phyloP scores from a whole-genome alignment of 768 basidiomycete genomes.

The Lactarius sanguifluus region DNA sequence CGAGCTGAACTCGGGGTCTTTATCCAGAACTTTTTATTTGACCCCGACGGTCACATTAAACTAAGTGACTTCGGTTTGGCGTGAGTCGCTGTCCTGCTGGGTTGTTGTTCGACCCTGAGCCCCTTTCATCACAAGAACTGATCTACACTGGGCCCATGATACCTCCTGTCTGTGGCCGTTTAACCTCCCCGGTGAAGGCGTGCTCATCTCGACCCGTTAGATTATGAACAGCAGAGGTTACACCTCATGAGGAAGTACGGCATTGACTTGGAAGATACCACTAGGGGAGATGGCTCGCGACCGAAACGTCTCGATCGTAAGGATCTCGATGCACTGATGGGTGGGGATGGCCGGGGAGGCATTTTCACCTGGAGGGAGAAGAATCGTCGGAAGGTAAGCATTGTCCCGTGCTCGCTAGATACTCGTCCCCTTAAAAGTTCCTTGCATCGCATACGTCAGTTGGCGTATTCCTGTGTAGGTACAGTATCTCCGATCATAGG shows the following conservation, averaged over 20 bases:
- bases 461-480: slow-evolving; percentile 90
- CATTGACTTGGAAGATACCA: slow-evolving; percentile 86
- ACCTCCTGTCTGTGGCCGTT: slow-evolving; percentile 65
- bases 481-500: slow-evolving; percentile 11
- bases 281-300: slow-evolving; percentile 64
- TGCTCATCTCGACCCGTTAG: slow-evolving; percentile 40
- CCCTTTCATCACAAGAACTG: slow-evolving; percentile 53
- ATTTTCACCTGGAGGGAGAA: slow-evolving; percentile 96
- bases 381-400: slow-evolving; percentile 82
- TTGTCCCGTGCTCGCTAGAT: slow-evolving; percentile 35
- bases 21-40: slow-evolving; percentile 89
- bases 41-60: slow-evolving; percentile 89
- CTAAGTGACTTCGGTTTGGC: slow-evolving; percentile 96
- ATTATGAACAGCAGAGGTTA: slow-evolving; percentile 92
- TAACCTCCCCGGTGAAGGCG: slow-evolving; percentile 14
- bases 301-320: slow-evolving; percentile 78
- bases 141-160: slow-evolving; percentile 97
- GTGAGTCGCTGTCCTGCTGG: slow-evolving; percentile 48
- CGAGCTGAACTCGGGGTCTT: slow-evolving; percentile 21
- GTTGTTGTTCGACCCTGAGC: slow-evolving; percentile 8
- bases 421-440: slow-evolving; percentile 14
- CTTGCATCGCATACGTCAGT: slow-evolving; percentile 40
- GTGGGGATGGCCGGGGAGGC: slow-evolving; percentile 75
- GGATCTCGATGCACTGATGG: slow-evolving; percentile 83
- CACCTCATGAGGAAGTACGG: slow-evolving; percentile 91